phyloP scores from a whole-genome alignment of 768 basidiomycete species.

The Termitomyces sp. region DNA sequence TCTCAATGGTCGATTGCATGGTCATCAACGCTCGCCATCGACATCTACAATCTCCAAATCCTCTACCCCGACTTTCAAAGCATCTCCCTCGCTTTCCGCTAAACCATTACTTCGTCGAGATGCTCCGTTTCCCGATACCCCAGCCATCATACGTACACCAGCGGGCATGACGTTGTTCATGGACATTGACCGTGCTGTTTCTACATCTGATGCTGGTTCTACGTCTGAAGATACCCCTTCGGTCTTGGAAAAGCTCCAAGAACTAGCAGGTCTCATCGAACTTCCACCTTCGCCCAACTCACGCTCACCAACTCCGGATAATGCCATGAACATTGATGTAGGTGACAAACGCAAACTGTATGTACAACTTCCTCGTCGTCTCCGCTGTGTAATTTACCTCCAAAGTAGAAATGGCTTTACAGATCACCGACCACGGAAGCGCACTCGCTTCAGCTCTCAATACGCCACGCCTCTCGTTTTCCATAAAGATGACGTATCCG shows the following conservation, averaged over 20 bases:
- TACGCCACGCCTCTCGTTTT: slow-evolving; percentile 29
- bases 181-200: slow-evolving; percentile 51
- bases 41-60: slow-evolving; percentile 24
- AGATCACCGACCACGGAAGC: slow-evolving; percentile 55
- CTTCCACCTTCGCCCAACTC: slow-evolving; percentile 29
- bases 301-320: slow-evolving; percentile 12
- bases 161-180: slow-evolving; percentile 69
- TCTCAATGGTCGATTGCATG: slow-evolving; percentile 33
- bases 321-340: slow-evolving; percentile 24
- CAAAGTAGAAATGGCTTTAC: slow-evolving; percentile 24
- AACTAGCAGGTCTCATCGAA: slow-evolving; percentile 29
- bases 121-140: slow-evolving; percentile 55
- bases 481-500: slow-evolving; percentile 38
- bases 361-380: slow-evolving; percentile 14
- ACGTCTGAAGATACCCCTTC: slow-evolving; percentile 7
- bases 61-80: slow-evolving; percentile 21
- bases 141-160: slow-evolving; percentile 63
- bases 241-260: slow-evolving; percentile 26
- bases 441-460: slow-evolving; percentile 41
- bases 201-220: slow-evolving; percentile 13
- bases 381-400: not conserved
- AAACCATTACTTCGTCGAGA: slow-evolving; percentile 29
- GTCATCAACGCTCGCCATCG: slow-evolving; percentile 34
- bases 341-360: slow-evolving; percentile 66
- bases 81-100: slow-evolving; percentile 18